Evolutionary conservation across 352 stramenopile species (phyloP).

Genomic region (Phytophthora kernoviae): DNA sequence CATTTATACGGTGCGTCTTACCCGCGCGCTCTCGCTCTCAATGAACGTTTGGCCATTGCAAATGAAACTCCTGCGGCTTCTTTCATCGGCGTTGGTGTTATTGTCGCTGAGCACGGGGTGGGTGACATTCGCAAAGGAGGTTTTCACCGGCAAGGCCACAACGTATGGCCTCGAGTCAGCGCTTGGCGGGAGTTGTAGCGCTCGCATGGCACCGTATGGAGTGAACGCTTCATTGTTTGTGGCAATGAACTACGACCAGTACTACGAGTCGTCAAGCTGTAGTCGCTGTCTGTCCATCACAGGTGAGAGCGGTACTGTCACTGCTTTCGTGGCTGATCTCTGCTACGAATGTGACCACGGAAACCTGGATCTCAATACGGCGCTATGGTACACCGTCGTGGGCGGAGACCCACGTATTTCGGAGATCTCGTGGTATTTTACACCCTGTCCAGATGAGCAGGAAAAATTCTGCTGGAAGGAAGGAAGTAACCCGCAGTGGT

Average conservation of each 20-base stretch:
- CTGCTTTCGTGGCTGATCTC: slow-evolving; percentile 61
- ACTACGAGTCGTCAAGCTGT: slow-evolving; percentile 55
- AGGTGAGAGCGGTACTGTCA: slow-evolving; percentile 47
- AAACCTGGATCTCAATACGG: slow-evolving; percentile 71
- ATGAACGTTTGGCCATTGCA: neutral
- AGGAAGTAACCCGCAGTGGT: slow-evolving; percentile 67
- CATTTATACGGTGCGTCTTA: too few relatives aligned
- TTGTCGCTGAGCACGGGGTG: slow-evolving; percentile 13
- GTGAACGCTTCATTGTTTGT: slow-evolving; percentile 54
- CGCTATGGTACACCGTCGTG: slow-evolving; percentile 57
- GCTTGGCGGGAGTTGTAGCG: slow-evolving; percentile 58
- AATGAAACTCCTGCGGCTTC: slow-evolving; percentile 6
- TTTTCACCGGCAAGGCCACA: slow-evolving; percentile 53
- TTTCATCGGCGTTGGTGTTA: slow-evolving; percentile 1
- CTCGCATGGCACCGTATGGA: slow-evolving; percentile 45
- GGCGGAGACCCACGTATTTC: slow-evolving; percentile 56
- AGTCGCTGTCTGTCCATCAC: slow-evolving; percentile 62
- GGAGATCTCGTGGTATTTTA: slow-evolving; percentile 64
- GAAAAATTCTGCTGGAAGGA: slow-evolving; percentile 76
- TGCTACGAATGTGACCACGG: slow-evolving; percentile 67
- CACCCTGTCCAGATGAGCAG: slow-evolving; percentile 58
- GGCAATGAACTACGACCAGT: slow-evolving; percentile 70
- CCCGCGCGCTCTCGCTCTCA: neutral
- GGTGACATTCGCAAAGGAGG: slow-evolving; percentile 25
- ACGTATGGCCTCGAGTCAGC: slow-evolving; percentile 52